phyloP scores from a whole-genome alignment of 2,329 filamentous ascomycete species.

The Ceratocystis diversiconidia region DNA sequence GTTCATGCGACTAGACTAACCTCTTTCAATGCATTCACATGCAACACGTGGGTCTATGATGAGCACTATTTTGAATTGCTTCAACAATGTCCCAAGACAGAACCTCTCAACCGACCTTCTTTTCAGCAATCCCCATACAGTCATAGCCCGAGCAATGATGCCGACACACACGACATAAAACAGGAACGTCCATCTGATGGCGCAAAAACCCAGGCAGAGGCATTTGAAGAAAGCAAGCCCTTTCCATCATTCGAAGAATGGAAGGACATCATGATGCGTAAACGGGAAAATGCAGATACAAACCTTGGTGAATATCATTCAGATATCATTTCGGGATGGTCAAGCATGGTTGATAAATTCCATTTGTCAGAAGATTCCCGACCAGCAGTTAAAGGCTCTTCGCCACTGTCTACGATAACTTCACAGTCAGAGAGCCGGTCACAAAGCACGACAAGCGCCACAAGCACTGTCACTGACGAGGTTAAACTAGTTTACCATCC shows the following conservation, averaged over 20 bases:
- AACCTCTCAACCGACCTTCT: not conserved
- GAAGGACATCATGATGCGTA: constrained; percentile 15
- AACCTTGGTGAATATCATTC: not conserved
- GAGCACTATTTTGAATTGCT: not conserved
- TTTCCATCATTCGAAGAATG: constrained; percentile 17
- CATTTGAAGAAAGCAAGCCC: not conserved
- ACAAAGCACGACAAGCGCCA: not conserved
- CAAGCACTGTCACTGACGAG: not conserved
- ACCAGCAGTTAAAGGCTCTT: not conserved
- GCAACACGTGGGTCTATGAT: not conserved
- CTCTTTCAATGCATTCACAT: not conserved
- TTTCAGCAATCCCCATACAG: no score
- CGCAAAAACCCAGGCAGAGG: not conserved
- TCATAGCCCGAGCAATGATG: not conserved
- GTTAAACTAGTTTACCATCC: constrained; percentile 33
- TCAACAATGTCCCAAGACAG: not conserved
- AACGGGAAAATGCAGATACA: not conserved
- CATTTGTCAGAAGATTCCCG: not conserved
- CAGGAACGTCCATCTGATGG: not conserved
- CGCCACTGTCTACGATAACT: not conserved
- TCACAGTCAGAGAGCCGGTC: not conserved
- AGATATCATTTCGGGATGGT: not conserved
- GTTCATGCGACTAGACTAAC: no score
- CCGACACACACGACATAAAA: not conserved
- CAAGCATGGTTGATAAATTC: not conserved